Base-by-base conservation (phyloP, 2,329 filamentous ascomycete species). In the Leptosphaerulina australis region DNA sequence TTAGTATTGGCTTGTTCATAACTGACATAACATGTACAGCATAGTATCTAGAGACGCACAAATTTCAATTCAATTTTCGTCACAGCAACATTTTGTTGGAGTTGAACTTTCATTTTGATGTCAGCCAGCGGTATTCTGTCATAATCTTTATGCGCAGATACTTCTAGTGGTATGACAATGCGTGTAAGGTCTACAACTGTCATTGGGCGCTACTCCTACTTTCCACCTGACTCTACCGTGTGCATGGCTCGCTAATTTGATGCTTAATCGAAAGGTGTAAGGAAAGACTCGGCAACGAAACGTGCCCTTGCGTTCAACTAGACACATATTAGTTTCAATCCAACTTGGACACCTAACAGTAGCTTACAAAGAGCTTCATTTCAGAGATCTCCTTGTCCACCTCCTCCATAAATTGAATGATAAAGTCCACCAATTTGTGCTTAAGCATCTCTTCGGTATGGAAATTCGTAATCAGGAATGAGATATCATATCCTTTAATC, bases 301-400 rank as follows among this genome's bases (percentile, higher is more conserved):
- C 94, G 88, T 73, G 94, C 94, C 76, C 94, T 84, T 48, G 94
- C 92, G 74, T 99, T 99, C 73, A 99, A 80, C 93, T 97, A 68
- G 11, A 44, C 26, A 44, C 15, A 14, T 48, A 67, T 77, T 61
- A 78, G 69, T 55, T 56, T 29, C 24, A 33, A 14, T 12, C 5
- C 3, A 31, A 26, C 24, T 21, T 22, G 22, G 22, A 14, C 7
- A 20, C 80, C 90, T 63, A 83, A 97, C 93, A 76, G 99, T 99
- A 20, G 80, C 90, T 63, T 83, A 97, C 93, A 76, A 99, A 99
- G 67, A 99, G 88, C 83, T 99, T 99, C 94, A 99, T 97, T 78
- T 99, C 95, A 3, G 94, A 97, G 53, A 99, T 99, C 76, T 99
- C 94, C 81, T 99, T 99, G 76, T 99, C 95, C 4, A 99, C 95